These are phyloP conservation scores for Hysterangium stoloniferum DNA, from an alignment of 768 basidiomycete genomes.

Conservation along the genomic window DNA sequence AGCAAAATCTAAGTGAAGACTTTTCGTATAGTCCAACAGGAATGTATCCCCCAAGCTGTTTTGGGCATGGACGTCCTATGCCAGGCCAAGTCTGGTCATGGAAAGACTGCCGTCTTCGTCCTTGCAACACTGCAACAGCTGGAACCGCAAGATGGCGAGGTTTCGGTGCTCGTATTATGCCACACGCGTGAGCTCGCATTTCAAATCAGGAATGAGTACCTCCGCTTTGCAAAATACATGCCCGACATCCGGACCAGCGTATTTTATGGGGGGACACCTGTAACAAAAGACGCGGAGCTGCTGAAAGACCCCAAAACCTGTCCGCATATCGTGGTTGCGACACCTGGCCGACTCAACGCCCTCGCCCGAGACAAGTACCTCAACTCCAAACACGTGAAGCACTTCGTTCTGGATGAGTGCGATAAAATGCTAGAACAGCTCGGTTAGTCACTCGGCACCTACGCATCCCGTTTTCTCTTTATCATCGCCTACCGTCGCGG, in stretches of 20 bases:
- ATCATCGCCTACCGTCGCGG: conserved; percentile 36
- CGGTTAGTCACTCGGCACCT: conserved; percentile 73
- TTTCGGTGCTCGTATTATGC: conserved; percentile 95
- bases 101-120: conserved; percentile 99
- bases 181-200: conserved; percentile 99
- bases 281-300: conserved; percentile 87
- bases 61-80: conserved; percentile 99
- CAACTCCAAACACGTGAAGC: conserved; percentile 94
- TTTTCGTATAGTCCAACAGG: conserved; percentile 79
- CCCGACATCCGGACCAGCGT: conserved; percentile 95
- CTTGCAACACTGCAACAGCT: conserved; percentile 96
- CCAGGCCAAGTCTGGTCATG: conserved; percentile 98
- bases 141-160: conserved; percentile 96
- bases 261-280: conserved; percentile 95
- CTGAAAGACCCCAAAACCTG: conserved; percentile 95
- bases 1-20: background rate
- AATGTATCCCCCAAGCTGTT: conserved; percentile 99
- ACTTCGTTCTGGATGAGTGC: conserved; percentile 99
- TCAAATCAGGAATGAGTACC: conserved; percentile 99
- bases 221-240: conserved; percentile 99
- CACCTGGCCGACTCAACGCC: conserved; percentile 94
- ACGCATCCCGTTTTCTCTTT: conserved; percentile 11
- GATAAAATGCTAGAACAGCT: conserved; percentile 99
- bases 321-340: conserved; percentile 98
- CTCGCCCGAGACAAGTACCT: conserved; percentile 92